These are phyloP conservation scores for Protomyces inouyei DNA, from an alignment of 1,139 yeast genomes.

Conservation along the genomic window DNA sequence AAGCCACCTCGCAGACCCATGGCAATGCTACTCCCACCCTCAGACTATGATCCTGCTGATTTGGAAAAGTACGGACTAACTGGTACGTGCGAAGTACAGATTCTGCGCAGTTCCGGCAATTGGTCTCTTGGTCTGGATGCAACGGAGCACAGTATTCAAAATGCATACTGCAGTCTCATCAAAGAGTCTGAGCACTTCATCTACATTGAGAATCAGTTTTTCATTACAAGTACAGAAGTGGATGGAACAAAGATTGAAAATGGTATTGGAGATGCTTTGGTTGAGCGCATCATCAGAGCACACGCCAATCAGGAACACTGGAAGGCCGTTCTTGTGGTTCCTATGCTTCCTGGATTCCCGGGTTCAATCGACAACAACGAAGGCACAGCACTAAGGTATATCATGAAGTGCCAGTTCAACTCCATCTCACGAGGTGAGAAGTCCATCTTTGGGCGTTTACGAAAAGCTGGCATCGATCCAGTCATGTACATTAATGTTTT, in stretches of 20 bases:
- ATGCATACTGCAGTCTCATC: slow-evolving; percentile 83
- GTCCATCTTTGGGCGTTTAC: slow-evolving; percentile 80
- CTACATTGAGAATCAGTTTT: slow-evolving; percentile 91
- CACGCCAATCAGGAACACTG: slow-evolving; percentile 70
- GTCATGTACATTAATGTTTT: slow-evolving; percentile 87
- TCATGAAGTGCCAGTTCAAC: slow-evolving; percentile 94
- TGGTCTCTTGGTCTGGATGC: slow-evolving; percentile 85
- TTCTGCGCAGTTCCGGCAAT: slow-evolving; percentile 77
- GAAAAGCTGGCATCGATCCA: slow-evolving; percentile 72
- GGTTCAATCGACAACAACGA: slow-evolving; percentile 90
- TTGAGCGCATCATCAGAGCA: slow-evolving; percentile 87
- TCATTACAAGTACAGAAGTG: slow-evolving; percentile 77
- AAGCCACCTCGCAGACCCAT: slow-evolving; percentile 92
- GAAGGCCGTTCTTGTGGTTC: slow-evolving; percentile 88
- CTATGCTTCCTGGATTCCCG: slow-evolving; percentile 96
- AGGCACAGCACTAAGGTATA: slow-evolving; percentile 88
- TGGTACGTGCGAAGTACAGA: slow-evolving; percentile 90
- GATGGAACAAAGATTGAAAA: slow-evolving; percentile 85
- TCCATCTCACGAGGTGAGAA: slow-evolving; percentile 86
- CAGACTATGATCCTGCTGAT: slow-evolving; percentile 74
- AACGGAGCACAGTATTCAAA: slow-evolving; percentile 84
- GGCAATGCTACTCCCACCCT: slow-evolving; percentile 87
- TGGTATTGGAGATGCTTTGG: slow-evolving; percentile 91
- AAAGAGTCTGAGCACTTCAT: slow-evolving; percentile 90
- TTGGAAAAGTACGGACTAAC: slow-evolving; percentile 56